Evolutionary conservation across 352 stramenopile species (phyloP), one percentile per base, ranked within the genome.

Genomic region (Phytophthora pseudosyringae): DNA sequence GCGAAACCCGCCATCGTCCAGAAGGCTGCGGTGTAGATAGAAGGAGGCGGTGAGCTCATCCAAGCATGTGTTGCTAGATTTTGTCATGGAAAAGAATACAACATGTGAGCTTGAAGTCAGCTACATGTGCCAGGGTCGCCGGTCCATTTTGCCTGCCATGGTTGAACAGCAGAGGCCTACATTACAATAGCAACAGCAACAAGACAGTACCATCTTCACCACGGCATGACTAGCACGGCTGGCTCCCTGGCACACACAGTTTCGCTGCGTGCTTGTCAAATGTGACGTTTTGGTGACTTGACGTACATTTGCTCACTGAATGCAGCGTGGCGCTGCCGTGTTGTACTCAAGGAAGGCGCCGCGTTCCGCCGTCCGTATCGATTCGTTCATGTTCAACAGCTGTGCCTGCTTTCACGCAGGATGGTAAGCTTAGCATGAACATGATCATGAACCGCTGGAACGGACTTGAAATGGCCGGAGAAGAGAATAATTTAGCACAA

Each of bases 11-110:
- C 63, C 38, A 54, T 83, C 18, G 66, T 62, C 16, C 60, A 76
- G 44, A 87, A 87, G 57, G 69, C 78, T 4, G 47, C 63, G 15
- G 78, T 75, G 25, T 86, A 80, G 59, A 21, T 21, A 21, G 21
- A 21, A 21, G 21, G 21, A 58, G 35, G n/a, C n/a, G 18, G 44
- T 25, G 31, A 47, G 28, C 21, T 35, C 15, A 47, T 59, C 38
- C 29, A 52, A 7, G 15, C 36, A 48, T 18, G 45, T 43, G 36
- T n/a, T 52, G 51, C 7, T 45, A 57, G 58, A 46, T 57, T 58
- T 67, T 68, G 38, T 31, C 29, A 36, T 53, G 25, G 51, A 63
- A 29, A 62, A 51, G 21, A 59, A 45, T 39, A 39, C 57, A 59
- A 28, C 47, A 47, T 59, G 47, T 56, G 44, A 38, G 8, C n/a